Evolutionary conservation across 495 filamentous ascomycete genomes (phyloP).

Genomic region (Penicillium herquei): DNA sequence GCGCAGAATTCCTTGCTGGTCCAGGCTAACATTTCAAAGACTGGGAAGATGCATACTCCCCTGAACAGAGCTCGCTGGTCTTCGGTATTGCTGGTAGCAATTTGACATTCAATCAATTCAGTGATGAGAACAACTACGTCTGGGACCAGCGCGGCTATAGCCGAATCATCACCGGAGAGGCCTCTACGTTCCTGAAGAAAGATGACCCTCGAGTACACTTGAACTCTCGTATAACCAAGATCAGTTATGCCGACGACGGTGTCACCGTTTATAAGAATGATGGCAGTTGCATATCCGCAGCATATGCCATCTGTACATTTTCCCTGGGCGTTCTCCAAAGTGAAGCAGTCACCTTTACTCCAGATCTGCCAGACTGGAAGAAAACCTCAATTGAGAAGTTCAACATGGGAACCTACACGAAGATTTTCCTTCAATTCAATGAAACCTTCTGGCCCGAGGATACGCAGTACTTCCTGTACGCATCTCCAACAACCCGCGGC

Average conservation of each 20-base stretch:
- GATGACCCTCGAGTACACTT: constrained; percentile 60
- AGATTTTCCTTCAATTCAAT: constrained; percentile 74
- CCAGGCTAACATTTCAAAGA: constrained; percentile 29
- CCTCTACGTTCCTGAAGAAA: constrained; percentile 55
- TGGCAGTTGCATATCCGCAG: constrained; percentile 60
- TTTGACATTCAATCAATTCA: constrained; percentile 48
- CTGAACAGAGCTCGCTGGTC: constrained; percentile 47
- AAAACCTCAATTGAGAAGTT: constrained; percentile 62
- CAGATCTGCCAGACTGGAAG: constrained; percentile 66
- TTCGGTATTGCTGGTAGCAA: constrained; percentile 46
- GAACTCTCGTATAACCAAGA: constrained; percentile 56
- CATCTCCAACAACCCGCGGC: constrained; percentile 58
- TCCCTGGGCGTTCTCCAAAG: constrained; percentile 70
- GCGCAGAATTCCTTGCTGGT: background rate
- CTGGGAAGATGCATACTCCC: constrained; percentile 53
- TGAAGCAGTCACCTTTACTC: constrained; percentile 58
- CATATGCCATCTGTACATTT: constrained; percentile 58
- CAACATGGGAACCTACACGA: constrained; percentile 75
- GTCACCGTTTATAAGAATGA: constrained; percentile 58
- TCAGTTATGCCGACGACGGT: constrained; percentile 53
- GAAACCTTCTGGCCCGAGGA: constrained; percentile 67
- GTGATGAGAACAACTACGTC: constrained; percentile 64
- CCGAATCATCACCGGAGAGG: constrained; percentile 58
- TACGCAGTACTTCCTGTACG: constrained; percentile 71
- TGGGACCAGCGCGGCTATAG: constrained; percentile 69